Conservation (phyloP, 345 rosid genomes). For the Barbarea vulgaris region DNA sequence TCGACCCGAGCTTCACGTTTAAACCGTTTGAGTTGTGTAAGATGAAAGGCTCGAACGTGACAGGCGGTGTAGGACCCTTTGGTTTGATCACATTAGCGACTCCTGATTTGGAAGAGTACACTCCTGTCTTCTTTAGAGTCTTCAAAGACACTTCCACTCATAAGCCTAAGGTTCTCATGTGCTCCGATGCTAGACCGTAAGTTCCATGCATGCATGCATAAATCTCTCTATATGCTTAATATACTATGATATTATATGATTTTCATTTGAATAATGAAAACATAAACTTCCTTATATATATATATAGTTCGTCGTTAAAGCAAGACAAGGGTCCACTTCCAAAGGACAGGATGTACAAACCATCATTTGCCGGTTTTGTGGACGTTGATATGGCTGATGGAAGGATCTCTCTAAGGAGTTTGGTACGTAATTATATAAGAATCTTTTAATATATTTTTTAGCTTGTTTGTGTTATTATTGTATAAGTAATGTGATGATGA, state of each 20-base stretch:
- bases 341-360: conserved; percentile 51
- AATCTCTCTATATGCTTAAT: not conserved
- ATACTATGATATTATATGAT: not conserved
- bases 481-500: not conserved
- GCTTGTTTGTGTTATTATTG: not conserved
- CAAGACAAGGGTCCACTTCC: conserved; percentile 7
- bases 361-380: conserved; percentile 76
- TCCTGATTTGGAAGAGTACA: conserved; percentile 59
- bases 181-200: conserved; percentile 82
- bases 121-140: conserved; percentile 82
- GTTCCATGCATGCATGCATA: conserved; percentile 1
- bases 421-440: conserved; percentile 47
- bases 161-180: conserved; percentile 63
- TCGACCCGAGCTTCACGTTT: conserved; percentile 51
- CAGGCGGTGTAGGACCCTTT: conserved; percentile 85
- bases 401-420: conserved; percentile 65
- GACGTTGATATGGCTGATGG: conserved; percentile 61
- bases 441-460: not conserved
- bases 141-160: conserved; percentile 45
- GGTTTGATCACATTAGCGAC: conserved; percentile 81
- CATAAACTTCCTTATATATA: not conserved
- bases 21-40: conserved; percentile 61
- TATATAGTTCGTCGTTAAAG: conserved; percentile 55
- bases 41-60: conserved; percentile 46
- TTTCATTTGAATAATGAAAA: not conserved